A percentile compares a stretch with the other conserved stretches of the same genome.
These are phyloP conservation scores for Kwoniella shandongensis DNA, from an alignment of 768 basidiomycete genomes.

Conservation along the genomic window DNA sequence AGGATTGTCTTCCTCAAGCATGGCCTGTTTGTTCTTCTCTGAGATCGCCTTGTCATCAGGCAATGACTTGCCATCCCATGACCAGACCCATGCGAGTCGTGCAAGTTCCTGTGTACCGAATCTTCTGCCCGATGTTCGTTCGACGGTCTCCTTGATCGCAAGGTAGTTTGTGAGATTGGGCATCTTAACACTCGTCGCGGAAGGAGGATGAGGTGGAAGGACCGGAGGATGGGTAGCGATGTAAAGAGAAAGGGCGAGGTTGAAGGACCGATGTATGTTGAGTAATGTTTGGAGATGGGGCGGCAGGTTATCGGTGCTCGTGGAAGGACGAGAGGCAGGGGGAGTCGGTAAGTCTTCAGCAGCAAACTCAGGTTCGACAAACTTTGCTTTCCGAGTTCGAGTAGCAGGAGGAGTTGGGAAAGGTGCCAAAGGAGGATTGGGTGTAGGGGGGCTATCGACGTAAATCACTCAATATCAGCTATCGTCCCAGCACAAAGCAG, in stretches of 20 bases:
- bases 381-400: slow-evolving; percentile 24
- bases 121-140: slow-evolving; percentile 40
- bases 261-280: slow-evolving; percentile 46
- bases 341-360: slow-evolving; percentile 1
- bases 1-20: slow-evolving; percentile 40
- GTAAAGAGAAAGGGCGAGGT: slow-evolving; percentile 48
- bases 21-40: slow-evolving; percentile 16
- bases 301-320: slow-evolving; percentile 27
- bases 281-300: slow-evolving; percentile 48
- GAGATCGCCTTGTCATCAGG: slow-evolving; percentile 27
- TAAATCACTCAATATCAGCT: slow-evolving; percentile 1
- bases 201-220: slow-evolving; percentile 45
- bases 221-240: slow-evolving; percentile 51
- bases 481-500: not conserved
- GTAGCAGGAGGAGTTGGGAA: slow-evolving; percentile 48
- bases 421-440: slow-evolving; percentile 48
- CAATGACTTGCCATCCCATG: slow-evolving; percentile 41
- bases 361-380: slow-evolving; percentile 7
- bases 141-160: slow-evolving; percentile 44
- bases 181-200: slow-evolving; percentile 32
- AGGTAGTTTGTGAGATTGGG: slow-evolving; percentile 46
- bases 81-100: slow-evolving; percentile 51
- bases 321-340: not conserved
- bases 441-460: slow-evolving; percentile 35
- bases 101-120: slow-evolving; percentile 46